Percentiles rank a stretch among this genome's conserved stretches.
Evolutionary conservation across 202 grass and related monocot genomes (phyloP).

Genomic region (Carex arenaria): DNA sequence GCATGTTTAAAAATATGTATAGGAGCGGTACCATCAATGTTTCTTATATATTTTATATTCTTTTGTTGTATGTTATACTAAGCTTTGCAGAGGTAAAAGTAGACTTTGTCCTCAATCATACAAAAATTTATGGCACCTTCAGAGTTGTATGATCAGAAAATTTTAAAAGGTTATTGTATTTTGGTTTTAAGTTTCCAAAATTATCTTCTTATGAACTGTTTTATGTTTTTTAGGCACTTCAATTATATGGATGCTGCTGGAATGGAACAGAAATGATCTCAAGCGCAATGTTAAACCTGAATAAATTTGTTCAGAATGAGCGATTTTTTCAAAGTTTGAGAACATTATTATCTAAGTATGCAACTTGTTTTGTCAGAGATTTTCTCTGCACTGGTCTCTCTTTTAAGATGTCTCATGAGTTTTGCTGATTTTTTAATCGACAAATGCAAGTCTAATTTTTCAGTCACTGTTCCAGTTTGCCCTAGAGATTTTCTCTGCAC

Average conservation of each 20-base stretch:
- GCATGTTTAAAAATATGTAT: background rate
- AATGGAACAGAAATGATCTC: conserved; percentile 58
- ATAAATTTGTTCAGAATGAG: background rate
- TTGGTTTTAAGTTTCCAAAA: background rate
- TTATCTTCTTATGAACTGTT: background rate
- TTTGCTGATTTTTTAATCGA: background rate
- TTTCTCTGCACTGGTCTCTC: background rate
- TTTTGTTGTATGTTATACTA: background rate
- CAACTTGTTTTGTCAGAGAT: background rate
- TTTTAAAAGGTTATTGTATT: background rate
- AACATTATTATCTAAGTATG: background rate
- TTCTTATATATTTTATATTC: background rate
- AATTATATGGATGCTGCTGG: conserved; percentile 77
- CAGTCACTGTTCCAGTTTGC: too few species aligned
- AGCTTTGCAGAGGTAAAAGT: background rate
- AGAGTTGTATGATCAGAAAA: background rate
- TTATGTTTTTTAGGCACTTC: conserved; percentile 53
- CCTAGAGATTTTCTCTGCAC: background rate
- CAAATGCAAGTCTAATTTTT: background rate
- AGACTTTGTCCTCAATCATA: background rate
- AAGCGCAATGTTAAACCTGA: conserved; percentile 5
- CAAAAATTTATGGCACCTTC: background rate
- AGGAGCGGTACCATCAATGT: background rate
- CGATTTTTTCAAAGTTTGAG: background rate
- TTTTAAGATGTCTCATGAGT: background rate